Percentiles rank a stretch among this genome's conserved stretches.
These are phyloP conservation scores for Cystobasidium pallidum DNA, from an alignment of 1,284 basidiomycete genomes.

Conservation along the genomic window DNA sequence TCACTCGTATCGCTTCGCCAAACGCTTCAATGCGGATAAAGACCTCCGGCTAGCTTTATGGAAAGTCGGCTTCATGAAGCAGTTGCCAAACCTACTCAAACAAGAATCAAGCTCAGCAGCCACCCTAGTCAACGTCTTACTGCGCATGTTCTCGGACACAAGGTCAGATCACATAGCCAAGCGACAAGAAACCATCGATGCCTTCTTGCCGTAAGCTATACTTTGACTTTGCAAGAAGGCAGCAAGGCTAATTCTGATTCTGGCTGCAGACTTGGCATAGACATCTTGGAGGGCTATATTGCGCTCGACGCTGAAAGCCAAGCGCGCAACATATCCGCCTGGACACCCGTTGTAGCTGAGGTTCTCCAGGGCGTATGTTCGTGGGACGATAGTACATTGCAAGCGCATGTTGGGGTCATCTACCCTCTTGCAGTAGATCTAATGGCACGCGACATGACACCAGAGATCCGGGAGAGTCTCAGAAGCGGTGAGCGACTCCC, in stretches of 20 bases:
- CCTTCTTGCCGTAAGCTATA: slow-evolving; percentile 79
- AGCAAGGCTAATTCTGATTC: neutral
- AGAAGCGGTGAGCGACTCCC: slow-evolving; percentile 24
- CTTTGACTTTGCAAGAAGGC: neutral
- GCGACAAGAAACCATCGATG: slow-evolving; percentile 79
- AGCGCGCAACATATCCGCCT: slow-evolving; percentile 91
- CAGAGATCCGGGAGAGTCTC: slow-evolving; percentile 69
- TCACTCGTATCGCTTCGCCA: slow-evolving; percentile 95
- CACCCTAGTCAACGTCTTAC: slow-evolving; percentile 86
- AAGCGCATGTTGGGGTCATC: slow-evolving; percentile 77
- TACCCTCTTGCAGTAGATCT: slow-evolving; percentile 84
- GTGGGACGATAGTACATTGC: slow-evolving; percentile 84
- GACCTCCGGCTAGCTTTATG: slow-evolving; percentile 93
- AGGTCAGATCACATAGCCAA: slow-evolving; percentile 79
- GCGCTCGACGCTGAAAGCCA: slow-evolving; percentile 88
- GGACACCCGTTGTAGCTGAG: slow-evolving; percentile 96
- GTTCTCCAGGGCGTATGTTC: slow-evolving; percentile 86
- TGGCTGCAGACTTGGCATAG: slow-evolving; percentile 73
- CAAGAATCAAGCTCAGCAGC: slow-evolving; percentile 97
- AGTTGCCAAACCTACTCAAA: slow-evolving; percentile 94
- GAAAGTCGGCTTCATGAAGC: slow-evolving; percentile 99
- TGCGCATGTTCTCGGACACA: slow-evolving; percentile 93
- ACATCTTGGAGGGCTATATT: slow-evolving; percentile 87
- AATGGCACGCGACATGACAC: slow-evolving; percentile 73
- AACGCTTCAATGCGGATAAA: slow-evolving; percentile 97